phyloP scores from a whole-genome alignment of 495 filamentous ascomycete genomes.

The Penicillium manginii region DNA sequence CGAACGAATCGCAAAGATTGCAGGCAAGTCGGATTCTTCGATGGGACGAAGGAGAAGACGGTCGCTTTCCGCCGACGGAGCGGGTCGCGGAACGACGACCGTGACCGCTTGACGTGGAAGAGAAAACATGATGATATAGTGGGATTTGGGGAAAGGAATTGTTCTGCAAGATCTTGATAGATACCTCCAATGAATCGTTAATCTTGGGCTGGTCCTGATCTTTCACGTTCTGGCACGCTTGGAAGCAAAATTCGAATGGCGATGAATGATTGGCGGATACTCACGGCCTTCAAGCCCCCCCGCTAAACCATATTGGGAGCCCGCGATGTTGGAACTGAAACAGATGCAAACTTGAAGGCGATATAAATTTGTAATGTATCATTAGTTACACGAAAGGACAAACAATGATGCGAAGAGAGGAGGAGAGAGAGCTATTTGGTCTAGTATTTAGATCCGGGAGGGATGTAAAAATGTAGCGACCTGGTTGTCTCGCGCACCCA shows the following conservation, averaged over 20 bases:
- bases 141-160: too few relatives aligned
- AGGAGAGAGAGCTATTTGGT: too few relatives aligned
- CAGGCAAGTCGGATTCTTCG: slow-evolving; percentile 15
- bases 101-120: slow-evolving; percentile 19
- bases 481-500: too few relatives aligned
- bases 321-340: not conserved
- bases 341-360: too few relatives aligned
- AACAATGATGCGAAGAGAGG: too few relatives aligned
- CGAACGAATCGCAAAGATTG: slow-evolving; percentile 24
- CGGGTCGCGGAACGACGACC: slow-evolving; percentile 13
- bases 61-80: slow-evolving; percentile 24
- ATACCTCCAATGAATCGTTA: not conserved
- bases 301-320: slow-evolving; percentile 1
- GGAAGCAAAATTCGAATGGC: not conserved
- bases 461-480: too few relatives aligned
- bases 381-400: too few relatives aligned
- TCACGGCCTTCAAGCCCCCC: not conserved
- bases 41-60: slow-evolving; percentile 27
- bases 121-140: not conserved
- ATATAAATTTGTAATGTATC: too few relatives aligned
- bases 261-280: not conserved
- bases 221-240: not conserved
- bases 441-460: too few relatives aligned
- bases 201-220: too few relatives aligned
- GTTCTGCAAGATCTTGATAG: not conserved